Percentiles rank a stretch among this genome's conserved stretches.
phyloP scores from a whole-genome alignment of 1,139 yeast species.

The Taphrina confusa region DNA sequence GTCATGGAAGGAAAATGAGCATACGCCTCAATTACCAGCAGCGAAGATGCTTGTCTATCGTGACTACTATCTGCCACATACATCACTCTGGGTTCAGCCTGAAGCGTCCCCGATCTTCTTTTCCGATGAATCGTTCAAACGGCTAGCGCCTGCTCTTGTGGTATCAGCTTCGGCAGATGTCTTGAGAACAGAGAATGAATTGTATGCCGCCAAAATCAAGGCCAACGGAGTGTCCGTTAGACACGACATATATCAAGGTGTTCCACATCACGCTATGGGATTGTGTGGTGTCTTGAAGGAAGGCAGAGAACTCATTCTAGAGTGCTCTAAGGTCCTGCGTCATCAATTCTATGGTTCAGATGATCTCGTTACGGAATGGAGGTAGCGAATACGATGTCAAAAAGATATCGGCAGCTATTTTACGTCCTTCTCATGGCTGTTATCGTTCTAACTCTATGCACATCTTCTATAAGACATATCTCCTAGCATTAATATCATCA shows the following conservation, averaged over 20 bases:
- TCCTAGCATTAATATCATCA: no score
- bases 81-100: conserved; percentile 48
- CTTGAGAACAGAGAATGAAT: conserved; percentile 53
- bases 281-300: conserved; percentile 53
- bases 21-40: conserved; percentile 54
- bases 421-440: no score
- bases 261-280: conserved; percentile 56
- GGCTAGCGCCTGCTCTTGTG: conserved; percentile 52
- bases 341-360: conserved; percentile 20
- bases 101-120: conserved; percentile 54
- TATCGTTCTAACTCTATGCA: no score
- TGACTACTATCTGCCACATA: conserved; percentile 51
- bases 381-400: no score
- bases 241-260: conserved; percentile 50
- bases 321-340: conserved; percentile 17
- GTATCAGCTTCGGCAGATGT: conserved; percentile 55
- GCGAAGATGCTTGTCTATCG: conserved; percentile 57
- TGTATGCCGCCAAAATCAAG: conserved; percentile 50
- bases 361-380: conserved; percentile 3
- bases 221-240: conserved; percentile 50
- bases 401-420: no score
- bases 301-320: conserved; percentile 48
- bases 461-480: no score
- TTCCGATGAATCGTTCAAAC: conserved; percentile 49
- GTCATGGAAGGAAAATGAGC: conserved; percentile 46